Percentiles rank a stretch among this genome's conserved stretches.
Evolutionary conservation across 192 early-diverging fungal species (phyloP).

Genomic region (Linnemannia hyalina): DNA sequence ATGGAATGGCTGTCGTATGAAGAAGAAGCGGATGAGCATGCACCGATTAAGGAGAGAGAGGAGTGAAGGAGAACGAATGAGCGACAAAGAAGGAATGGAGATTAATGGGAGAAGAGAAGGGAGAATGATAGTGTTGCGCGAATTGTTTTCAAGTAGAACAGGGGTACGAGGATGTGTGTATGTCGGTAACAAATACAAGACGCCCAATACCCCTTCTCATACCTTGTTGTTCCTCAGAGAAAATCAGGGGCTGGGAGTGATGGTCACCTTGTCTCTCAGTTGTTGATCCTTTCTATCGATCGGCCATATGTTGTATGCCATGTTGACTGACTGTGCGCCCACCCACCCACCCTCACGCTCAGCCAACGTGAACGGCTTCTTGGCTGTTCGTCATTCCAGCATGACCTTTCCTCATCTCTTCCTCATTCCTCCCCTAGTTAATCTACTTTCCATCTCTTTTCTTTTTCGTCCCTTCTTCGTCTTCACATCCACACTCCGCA

Average conservation of each 20-base stretch:
- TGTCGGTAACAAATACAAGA: background rate
- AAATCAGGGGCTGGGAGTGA: background rate
- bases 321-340: background rate
- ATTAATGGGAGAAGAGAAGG: background rate
- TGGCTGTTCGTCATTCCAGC: background rate
- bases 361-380: background rate
- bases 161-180: background rate
- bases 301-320: too few species aligned
- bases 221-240: background rate
- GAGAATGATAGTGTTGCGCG: too few species aligned
- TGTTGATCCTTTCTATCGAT: background rate
- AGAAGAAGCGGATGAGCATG: conserved; percentile 14
- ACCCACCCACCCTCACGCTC: background rate
- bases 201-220: background rate
- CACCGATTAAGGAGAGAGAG: background rate
- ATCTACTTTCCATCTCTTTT: background rate
- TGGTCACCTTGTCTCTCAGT: background rate
- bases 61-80: background rate
- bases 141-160: too few species aligned
- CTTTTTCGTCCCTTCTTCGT: background rate
- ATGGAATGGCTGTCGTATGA: background rate
- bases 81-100: background rate
- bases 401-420: background rate
- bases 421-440: background rate
- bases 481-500: background rate